These are phyloP conservation scores for Mucor circinelloides DNA, from an alignment of 371 early-diverging fungal species.

Conservation along the genomic window DNA sequence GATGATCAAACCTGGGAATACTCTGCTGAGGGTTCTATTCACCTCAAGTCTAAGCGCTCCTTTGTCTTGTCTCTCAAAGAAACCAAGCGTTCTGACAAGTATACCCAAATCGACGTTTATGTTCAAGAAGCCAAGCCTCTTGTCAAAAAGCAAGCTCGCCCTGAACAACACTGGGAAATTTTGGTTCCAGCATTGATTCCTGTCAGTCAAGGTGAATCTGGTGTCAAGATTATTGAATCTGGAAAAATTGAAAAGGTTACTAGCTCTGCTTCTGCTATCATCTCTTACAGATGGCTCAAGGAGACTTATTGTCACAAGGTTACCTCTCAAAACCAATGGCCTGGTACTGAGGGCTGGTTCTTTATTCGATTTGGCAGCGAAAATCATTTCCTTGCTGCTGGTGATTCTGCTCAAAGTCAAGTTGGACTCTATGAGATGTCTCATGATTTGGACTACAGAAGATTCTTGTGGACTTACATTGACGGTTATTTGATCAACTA, in stretches of 20 bases:
- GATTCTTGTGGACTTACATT: constrained; percentile 55
- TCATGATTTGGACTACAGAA: constrained; percentile 35
- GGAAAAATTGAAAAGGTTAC: constrained; percentile 33
- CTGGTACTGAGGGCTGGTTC: constrained; percentile 39
- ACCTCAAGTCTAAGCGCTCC: constrained; percentile 32
- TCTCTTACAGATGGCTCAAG: constrained; percentile 42
- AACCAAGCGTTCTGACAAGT: constrained; percentile 24
- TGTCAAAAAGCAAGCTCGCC: constrained; percentile 32
- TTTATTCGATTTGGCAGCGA: constrained; percentile 44
- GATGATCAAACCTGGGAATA: constrained; percentile 45
- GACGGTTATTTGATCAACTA: constrained; percentile 60
- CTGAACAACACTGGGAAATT: constrained; percentile 49
- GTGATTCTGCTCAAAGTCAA: constrained; percentile 31
- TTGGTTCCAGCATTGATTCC: constrained; percentile 46
- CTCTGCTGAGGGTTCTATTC: constrained; percentile 31
- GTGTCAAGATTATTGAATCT: constrained; percentile 38
- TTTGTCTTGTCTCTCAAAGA: constrained; percentile 42
- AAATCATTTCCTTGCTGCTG: constrained; percentile 42
- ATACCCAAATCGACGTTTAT: constrained; percentile 35
- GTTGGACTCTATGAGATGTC: constrained; percentile 37
- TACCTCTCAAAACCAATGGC: constrained; percentile 33
- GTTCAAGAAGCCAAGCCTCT: constrained; percentile 39
- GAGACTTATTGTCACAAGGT: constrained; percentile 33
- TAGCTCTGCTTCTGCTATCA: constrained; percentile 26
- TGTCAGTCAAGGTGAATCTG: constrained; percentile 26